Conservation (phyloP, 163 green algal genomes). For the Volvox carteri region DNA sequence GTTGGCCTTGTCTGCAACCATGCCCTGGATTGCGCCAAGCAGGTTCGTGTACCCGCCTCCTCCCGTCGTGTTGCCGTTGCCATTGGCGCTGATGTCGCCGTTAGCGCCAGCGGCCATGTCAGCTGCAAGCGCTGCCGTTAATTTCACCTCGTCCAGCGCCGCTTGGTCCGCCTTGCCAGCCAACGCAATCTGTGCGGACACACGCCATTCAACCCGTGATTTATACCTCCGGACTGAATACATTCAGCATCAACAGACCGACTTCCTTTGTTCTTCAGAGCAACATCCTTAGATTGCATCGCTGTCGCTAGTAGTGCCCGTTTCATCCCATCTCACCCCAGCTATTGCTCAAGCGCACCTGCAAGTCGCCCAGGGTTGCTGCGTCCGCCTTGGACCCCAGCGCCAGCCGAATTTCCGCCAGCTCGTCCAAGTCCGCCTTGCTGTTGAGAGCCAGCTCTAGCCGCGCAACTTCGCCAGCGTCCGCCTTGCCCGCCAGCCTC, state of each 20-base stretch:
- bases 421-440: constrained; percentile 59
- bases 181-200: constrained; percentile 32
- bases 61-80: neutral
- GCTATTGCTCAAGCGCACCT: constrained; percentile 25
- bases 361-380: constrained; percentile 31
- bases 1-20: constrained; percentile 47
- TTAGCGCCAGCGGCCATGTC: neutral
- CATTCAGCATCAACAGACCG: too few relatives aligned
- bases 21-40: constrained; percentile 31
- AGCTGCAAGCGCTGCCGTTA: constrained; percentile 17
- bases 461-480: constrained; percentile 12
- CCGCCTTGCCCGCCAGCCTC: constrained; percentile 54
- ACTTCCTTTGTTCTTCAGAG: too few relatives aligned
- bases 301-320: too few relatives aligned
- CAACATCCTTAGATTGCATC: too few relatives aligned
- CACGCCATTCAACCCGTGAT: too few relatives aligned
- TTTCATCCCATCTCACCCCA: too few relatives aligned
- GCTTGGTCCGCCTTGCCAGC: constrained; percentile 43
- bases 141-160: constrained; percentile 43
- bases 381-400: constrained; percentile 50
- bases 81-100: neutral
- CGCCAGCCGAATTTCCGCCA: constrained; percentile 32
- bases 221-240: too few relatives aligned
- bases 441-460: constrained; percentile 47
- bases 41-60: constrained; percentile 31